Percentiles rank a stretch among this genome's conserved stretches.
Evolutionary conservation across 1,139 yeast species (phyloP).

Genomic region (Suhomyces yuchorum): DNA sequence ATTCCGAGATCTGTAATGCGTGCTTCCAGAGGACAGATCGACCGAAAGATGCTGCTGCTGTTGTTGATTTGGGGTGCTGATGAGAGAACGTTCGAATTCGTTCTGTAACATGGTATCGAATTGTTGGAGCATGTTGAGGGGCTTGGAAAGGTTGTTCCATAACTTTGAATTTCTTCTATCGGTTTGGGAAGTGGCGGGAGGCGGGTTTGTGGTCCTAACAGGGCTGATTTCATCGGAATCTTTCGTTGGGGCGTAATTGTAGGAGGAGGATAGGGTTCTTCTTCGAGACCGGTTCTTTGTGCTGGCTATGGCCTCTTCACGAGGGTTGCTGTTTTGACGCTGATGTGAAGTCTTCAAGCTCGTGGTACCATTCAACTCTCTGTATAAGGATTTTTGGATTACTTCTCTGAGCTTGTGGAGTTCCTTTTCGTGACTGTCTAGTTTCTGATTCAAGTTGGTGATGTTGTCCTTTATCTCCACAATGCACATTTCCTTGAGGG

Average conservation of each 20-base stretch:
- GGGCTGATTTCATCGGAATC: conserved; percentile 4
- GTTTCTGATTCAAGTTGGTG: conserved; percentile 32
- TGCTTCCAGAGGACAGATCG: conserved; percentile 11
- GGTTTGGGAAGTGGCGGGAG: not conserved
- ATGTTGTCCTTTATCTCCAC: conserved; percentile 58
- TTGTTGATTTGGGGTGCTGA: conserved; percentile 12
- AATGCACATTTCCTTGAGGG: conserved; percentile 62
- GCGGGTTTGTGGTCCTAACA: not conserved
- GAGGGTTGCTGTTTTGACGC: conserved; percentile 32
- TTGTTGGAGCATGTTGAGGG: conserved; percentile 64
- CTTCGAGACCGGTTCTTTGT: conserved; percentile 29
- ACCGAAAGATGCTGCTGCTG: conserved; percentile 6
- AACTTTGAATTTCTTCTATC: conserved; percentile 27
- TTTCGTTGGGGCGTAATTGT: conserved; percentile 7
- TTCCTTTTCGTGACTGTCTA: conserved; percentile 45
- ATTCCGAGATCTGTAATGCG: conserved; percentile 21
- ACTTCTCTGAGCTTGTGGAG: conserved; percentile 48
- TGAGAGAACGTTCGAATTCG: conserved; percentile 60
- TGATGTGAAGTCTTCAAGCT: conserved; percentile 16
- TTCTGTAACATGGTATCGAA: conserved; percentile 67
- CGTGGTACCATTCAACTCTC: conserved; percentile 27
- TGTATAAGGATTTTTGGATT: conserved; percentile 43
- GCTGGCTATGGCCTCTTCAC: conserved; percentile 40
- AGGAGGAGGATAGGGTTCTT: conserved; percentile 23
- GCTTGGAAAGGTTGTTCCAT: conserved; percentile 53